Percentiles rank a stretch among this genome's conserved stretches.
These are phyloP conservation scores for Cicer chorassanicum DNA, from an alignment of 306 rosid genomes.

Conservation along the genomic window DNA sequence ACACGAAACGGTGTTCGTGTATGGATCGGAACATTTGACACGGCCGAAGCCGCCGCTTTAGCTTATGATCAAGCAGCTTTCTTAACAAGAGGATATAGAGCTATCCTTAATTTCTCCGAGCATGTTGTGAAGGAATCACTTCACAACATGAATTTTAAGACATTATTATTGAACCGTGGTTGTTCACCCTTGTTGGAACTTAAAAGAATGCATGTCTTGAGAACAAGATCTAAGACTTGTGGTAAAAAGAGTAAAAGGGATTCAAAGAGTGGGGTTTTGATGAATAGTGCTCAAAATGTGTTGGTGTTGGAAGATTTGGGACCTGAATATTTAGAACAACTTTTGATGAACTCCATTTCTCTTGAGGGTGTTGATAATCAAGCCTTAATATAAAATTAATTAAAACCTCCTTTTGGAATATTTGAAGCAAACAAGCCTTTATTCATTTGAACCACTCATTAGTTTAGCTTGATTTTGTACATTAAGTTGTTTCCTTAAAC, in stretches of 20 bases:
- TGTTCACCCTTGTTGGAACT: conserved; percentile 71
- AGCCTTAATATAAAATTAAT: too few relatives aligned
- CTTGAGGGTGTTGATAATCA: too few relatives aligned
- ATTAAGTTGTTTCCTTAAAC: background rate
- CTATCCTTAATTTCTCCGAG: conserved; percentile 55
- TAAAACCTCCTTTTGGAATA: too few relatives aligned
- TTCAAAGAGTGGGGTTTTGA: background rate
- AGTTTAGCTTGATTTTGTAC: background rate
- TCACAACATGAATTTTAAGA: conserved; percentile 21
- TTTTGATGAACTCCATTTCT: conserved; percentile 52
- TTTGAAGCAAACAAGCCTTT: background rate
- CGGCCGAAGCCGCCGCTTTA: conserved; percentile 74
- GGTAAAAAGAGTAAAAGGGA: conserved; percentile 31
- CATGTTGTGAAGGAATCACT: conserved; percentile 57
- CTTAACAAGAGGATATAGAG: conserved; percentile 42
- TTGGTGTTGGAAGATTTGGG: conserved; percentile 78
- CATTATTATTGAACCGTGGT: conserved; percentile 10
- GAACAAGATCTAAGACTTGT: conserved; percentile 34
- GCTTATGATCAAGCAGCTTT: conserved; percentile 93
- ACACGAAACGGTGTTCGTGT: conserved; percentile 73
- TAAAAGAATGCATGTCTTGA: conserved; percentile 51
- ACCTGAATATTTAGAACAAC: conserved; percentile 73
- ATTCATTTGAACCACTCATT: background rate
- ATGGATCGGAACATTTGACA: conserved; percentile 86
- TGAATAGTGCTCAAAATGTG: conserved; percentile 29